Conservation (phyloP, 169 alveolate genomes). For the Toxoplasma gondii region DNA sequence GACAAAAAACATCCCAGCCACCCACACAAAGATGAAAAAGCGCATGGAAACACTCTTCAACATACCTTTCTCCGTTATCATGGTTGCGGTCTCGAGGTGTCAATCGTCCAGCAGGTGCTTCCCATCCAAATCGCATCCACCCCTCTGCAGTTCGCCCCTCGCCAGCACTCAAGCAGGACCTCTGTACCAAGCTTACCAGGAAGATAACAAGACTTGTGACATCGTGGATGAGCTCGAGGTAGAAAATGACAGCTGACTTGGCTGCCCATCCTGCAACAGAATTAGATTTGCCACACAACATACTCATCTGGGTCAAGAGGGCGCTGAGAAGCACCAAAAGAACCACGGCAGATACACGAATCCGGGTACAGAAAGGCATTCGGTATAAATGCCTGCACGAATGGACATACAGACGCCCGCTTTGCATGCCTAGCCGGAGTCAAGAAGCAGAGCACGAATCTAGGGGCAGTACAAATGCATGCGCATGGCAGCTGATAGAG, state of each 20-base stretch:
- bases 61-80: too few species aligned
- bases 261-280: conserved; percentile 54
- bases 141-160: too few species aligned
- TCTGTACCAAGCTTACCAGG: conserved; percentile 23
- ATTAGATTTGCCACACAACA: neutral
- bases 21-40: neutral
- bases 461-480: too few species aligned
- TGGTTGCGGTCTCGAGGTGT: too few species aligned
- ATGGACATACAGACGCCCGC: too few species aligned
- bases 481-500: too few species aligned
- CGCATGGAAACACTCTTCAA: neutral
- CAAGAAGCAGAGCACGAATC: too few species aligned
- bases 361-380: neutral
- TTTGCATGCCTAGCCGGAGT: too few species aligned
- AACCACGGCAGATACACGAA: neutral
- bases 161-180: neutral
- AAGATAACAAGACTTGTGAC: conserved; percentile 42
- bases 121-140: too few species aligned
- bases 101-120: too few species aligned
- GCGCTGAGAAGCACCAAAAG: neutral
- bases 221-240: conserved; percentile 57
- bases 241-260: conserved; percentile 50
- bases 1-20: neutral
- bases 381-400: too few species aligned
- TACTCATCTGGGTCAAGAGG: neutral